Percentiles rank a stretch among this genome's conserved stretches.
phyloP scores from a whole-genome alignment of 495 filamentous ascomycete species.

The Aeminium ludgeri region DNA sequence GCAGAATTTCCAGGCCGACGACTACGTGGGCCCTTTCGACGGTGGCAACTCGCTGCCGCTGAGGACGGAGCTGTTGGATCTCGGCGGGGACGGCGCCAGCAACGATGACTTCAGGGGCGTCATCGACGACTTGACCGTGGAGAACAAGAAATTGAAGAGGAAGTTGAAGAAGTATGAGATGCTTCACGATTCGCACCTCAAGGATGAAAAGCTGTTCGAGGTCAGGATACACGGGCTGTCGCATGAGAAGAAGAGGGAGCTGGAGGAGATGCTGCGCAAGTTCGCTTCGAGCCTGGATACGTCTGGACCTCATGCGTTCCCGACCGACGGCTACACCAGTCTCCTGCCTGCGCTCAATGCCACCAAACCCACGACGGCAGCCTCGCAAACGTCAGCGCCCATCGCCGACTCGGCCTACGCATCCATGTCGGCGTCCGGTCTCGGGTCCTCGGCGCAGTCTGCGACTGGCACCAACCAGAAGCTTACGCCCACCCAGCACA shows the following conservation, averaged over 20 bases:
- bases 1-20: neutral
- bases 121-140: conserved; percentile 29
- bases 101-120: conserved; percentile 25
- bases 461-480: conserved; percentile 3
- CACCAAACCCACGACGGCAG: conserved; percentile 18
- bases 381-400: conserved; percentile 29
- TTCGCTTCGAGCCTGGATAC: conserved; percentile 43
- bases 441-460: conserved; percentile 20
- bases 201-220: conserved; percentile 57
- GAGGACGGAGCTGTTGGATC: conserved; percentile 3
- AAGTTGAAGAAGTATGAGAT: conserved; percentile 51
- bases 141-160: conserved; percentile 45
- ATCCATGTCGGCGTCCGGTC: conserved; percentile 45
- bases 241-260: conserved; percentile 46
- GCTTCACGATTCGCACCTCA: conserved; percentile 39
- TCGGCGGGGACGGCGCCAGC: conserved; percentile 16
- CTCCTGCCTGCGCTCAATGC: conserved; percentile 1
- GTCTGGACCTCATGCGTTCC: neutral
- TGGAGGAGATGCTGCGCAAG: conserved; percentile 50
- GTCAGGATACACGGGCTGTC: conserved; percentile 54
- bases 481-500: neutral
- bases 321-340: conserved; percentile 8
- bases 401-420: conserved; percentile 57
- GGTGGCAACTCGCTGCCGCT: conserved; percentile 6
- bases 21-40: neutral